Conservation (phyloP, 495 filamentous ascomycete genomes). For the Chaetomium tenue region DNA sequence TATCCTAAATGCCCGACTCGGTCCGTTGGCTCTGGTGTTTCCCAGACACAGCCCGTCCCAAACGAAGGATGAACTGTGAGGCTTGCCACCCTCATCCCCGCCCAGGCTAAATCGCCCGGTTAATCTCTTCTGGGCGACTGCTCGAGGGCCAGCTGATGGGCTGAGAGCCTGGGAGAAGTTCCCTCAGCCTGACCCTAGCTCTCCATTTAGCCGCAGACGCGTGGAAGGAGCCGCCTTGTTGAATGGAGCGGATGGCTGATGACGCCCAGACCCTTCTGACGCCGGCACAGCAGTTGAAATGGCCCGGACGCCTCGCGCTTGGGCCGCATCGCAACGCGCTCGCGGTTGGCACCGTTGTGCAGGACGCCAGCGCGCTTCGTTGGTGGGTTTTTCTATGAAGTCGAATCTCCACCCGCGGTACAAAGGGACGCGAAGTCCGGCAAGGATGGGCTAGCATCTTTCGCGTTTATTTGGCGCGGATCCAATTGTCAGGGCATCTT, state of each 20-base stretch:
- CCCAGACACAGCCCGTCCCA: neutral
- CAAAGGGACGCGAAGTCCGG: too few species aligned
- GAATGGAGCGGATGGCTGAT: neutral
- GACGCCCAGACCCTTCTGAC: too few species aligned
- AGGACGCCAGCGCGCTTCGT: constrained; percentile 1
- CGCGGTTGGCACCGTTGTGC: neutral
- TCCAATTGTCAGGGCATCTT: neutral
- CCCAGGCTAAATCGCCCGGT: constrained; percentile 30
- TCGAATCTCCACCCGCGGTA: neutral
- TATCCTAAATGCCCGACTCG: neutral
- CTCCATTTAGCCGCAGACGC: neutral
- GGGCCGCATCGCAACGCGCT: neutral
- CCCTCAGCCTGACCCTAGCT: neutral
- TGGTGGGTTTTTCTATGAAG: neutral
- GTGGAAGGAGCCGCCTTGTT: neutral
- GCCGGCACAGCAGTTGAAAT: neutral
- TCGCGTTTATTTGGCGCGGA: neutral
- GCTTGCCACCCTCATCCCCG: constrained; percentile 14
- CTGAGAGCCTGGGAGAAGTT: neutral
- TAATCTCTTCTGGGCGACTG: constrained; percentile 21
- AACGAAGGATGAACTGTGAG: constrained; percentile 2
- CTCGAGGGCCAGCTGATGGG: constrained; percentile 11
- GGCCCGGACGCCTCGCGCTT: neutral
- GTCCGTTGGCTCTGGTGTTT: neutral
- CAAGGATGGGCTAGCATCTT: neutral